phyloP scores from a whole-genome alignment of 257 asterid species.

The Avicennia marina region DNA sequence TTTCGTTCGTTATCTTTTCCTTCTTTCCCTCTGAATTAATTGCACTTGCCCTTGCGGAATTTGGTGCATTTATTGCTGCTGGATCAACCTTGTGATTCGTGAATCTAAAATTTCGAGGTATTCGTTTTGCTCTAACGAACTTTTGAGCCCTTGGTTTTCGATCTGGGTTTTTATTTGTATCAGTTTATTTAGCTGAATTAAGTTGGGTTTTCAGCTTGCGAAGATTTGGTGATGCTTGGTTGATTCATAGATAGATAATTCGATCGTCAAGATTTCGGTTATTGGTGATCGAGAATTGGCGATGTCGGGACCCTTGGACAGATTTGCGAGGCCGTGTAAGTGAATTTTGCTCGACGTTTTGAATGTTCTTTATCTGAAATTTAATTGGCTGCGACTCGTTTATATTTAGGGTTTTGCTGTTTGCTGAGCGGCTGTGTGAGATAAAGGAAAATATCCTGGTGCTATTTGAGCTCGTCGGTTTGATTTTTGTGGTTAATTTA shows the following conservation, averaged over 20 bases:
- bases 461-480: neutral
- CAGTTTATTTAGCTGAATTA: conserved; percentile 15
- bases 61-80: conserved; percentile 36
- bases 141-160: conserved; percentile 22
- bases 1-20: neutral
- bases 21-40: conserved; percentile 16
- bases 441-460: neutral
- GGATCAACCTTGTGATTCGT: conserved; percentile 47
- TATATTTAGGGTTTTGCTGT: neutral
- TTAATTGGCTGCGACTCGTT: neutral
- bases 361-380: conserved; percentile 18
- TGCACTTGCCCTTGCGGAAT: conserved; percentile 25
- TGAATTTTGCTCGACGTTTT: conserved; percentile 4
- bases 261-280: conserved; percentile 19
- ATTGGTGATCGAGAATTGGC: conserved; percentile 21
- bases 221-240: conserved; percentile 20
- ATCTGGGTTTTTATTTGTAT: conserved; percentile 11
- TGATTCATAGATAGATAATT: conserved; percentile 16
- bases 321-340: conserved; percentile 90
- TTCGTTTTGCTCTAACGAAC: neutral
- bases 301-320: conserved; percentile 94
- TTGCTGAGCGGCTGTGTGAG: conserved; percentile 8
- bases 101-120: conserved; percentile 25
- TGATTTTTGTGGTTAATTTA: neutral
- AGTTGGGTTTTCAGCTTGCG: conserved; percentile 4